Percentiles rank a stretch among this genome's conserved stretches.
These are phyloP conservation scores for Candida tunisiensis DNA, from an alignment of 1,139 yeast genomes.

Conservation along the genomic window DNA sequence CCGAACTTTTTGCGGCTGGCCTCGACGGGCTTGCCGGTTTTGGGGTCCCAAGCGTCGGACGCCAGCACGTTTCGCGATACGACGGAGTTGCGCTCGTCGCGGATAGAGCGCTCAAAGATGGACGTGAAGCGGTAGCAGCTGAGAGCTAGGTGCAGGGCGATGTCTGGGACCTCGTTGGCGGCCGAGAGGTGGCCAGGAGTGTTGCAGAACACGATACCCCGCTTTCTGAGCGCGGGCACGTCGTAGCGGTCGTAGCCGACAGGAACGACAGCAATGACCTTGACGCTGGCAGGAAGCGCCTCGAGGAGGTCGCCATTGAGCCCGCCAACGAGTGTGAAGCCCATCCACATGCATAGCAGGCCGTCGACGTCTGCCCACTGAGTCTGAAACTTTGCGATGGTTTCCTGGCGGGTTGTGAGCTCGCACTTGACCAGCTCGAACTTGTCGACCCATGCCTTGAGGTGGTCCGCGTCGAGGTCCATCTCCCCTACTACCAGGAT, in stretches of 20 bases:
- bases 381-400: background rate
- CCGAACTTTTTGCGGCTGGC: background rate
- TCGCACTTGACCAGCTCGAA: background rate
- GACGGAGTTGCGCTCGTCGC: conserved; percentile 8
- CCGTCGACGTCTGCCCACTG: background rate
- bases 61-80: background rate
- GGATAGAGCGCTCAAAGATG: conserved; percentile 21
- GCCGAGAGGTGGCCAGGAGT: conserved; percentile 56
- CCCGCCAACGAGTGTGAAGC: conserved; percentile 32
- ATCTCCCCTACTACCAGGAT: background rate
- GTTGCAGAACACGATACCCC: conserved; percentile 44
- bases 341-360: background rate
- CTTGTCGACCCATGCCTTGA: background rate
- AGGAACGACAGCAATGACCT: conserved; percentile 61
- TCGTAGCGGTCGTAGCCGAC: conserved; percentile 75
- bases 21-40: background rate
- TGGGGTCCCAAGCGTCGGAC: background rate
- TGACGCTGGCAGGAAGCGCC: conserved; percentile 42
- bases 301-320: conserved; percentile 57
- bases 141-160: conserved; percentile 41
- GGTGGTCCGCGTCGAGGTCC: background rate
- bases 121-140: conserved; percentile 46
- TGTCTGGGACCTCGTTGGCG: conserved; percentile 62
- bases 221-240: conserved; percentile 28
- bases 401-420: background rate